These are phyloP conservation scores for Lippia alba DNA, from an alignment of 305 asterid genomes.

Conservation along the genomic window DNA sequence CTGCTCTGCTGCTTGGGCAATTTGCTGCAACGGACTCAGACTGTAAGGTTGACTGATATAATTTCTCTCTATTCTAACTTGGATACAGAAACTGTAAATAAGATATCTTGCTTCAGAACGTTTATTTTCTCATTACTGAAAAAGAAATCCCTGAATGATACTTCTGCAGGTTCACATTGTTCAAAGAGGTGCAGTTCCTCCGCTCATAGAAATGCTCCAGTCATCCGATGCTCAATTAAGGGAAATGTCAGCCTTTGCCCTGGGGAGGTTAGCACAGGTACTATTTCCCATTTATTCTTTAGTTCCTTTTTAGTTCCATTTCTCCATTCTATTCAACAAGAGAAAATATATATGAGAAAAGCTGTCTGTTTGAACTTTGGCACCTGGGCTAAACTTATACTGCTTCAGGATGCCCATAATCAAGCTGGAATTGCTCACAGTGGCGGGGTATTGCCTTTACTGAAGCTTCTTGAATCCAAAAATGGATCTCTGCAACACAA, in stretches of 20 bases:
- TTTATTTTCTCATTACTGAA: constrained; percentile 14
- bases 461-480: constrained; percentile 93
- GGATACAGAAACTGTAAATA: constrained; percentile 8
- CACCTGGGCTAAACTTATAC: constrained; percentile 6
- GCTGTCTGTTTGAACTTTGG: neutral
- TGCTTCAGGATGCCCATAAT: constrained; percentile 87
- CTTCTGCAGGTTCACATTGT: constrained; percentile 87
- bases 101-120: constrained; percentile 1
- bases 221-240: constrained; percentile 90
- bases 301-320: constrained; percentile 6
- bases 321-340: neutral
- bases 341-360: neutral
- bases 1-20: constrained; percentile 98
- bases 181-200: constrained; percentile 97
- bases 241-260: constrained; percentile 98
- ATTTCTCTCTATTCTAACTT: constrained; percentile 30
- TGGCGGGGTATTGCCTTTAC: constrained; percentile 83
- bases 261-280: constrained; percentile 99
- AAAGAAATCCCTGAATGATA: constrained; percentile 29
- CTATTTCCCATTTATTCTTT: constrained; percentile 4
- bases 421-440: constrained; percentile 99
- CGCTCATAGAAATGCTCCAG: constrained; percentile 95
- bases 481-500: constrained; percentile 96
- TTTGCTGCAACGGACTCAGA: constrained; percentile 99
- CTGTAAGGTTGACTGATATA: constrained; percentile 79